Base-by-base conservation (phyloP, 2,329 filamentous ascomycete genomes). In the Aspergillus oerlinghausenensis region DNA sequence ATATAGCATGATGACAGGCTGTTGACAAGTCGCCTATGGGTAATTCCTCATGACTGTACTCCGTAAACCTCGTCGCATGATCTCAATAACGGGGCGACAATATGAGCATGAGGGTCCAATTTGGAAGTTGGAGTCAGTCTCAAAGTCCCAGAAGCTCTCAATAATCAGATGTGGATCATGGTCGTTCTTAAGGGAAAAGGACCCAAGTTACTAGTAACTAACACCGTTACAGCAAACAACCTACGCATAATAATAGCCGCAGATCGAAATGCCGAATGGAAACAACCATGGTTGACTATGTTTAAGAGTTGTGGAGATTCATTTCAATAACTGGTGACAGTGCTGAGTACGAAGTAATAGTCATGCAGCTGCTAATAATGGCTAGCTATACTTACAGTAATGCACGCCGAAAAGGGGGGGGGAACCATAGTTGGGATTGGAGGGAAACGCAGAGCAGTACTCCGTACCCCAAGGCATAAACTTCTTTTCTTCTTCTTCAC, bases 1-100 rank as follows among this genome's bases (percentile, higher is more conserved):
- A 45, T 66, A 58, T 51, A 61, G 55, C 70, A 73, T 73, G 7
- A 56, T 70, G 61, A 59, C 54, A 55, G 21, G 40, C 51, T 29
- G 55, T 48, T 43, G 21, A 28, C 29, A 52, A 45, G 26, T 51
- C 10, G 43, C 51, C 59, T 52, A 52, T 42, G 50, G 48, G 42
- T 35, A 50, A 28, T 58, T 54, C 48, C 56, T 64, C 61, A 54
- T 58, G 43, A 47, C 56, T 45, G 23, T 23, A 26, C 19, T 23
- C 21, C 2, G 21, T 23, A 23, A 23, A 45, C 21, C 25, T 35
- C 43, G 50, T 54, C 52, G 50, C 55, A 56, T 59, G 26, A 35
- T 57, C 32, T 56, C 23, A 19, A 35, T n/a, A 19, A 23, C 21
- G 7, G 14, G 5, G 43, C 9, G 23, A 25, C 43, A 17, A 8